Conservation (phyloP, 495 filamentous ascomycete genomes). For the Penicillium canescens region DNA sequence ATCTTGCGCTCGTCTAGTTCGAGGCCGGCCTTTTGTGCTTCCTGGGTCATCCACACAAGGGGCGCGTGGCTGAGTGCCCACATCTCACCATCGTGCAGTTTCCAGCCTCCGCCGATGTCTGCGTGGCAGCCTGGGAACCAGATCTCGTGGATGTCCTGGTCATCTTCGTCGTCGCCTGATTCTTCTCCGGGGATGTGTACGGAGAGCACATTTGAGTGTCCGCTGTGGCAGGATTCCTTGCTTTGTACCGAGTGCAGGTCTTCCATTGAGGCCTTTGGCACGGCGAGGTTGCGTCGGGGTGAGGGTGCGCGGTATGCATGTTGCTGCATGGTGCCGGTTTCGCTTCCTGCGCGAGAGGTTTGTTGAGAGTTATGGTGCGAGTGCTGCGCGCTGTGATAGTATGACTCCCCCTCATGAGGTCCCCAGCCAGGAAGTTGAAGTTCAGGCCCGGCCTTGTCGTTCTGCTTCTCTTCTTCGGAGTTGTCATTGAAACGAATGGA, state of each 20-base stretch:
- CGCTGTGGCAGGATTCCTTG: slow-evolving; percentile 20
- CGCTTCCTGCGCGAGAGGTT: slow-evolving; percentile 19
- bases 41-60: slow-evolving; percentile 81
- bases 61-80: slow-evolving; percentile 71
- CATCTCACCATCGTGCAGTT: slow-evolving; percentile 53
- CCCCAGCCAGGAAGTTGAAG: slow-evolving; percentile 17
- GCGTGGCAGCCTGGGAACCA: slow-evolving; percentile 86
- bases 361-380: slow-evolving; percentile 9
- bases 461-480: slow-evolving; percentile 8
- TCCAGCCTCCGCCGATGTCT: slow-evolving; percentile 86
- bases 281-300: slow-evolving; percentile 26
- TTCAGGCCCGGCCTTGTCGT: neutral
- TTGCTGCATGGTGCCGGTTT: neutral
- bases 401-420: slow-evolving; percentile 28
- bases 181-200: slow-evolving; percentile 48
- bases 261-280: slow-evolving; percentile 34
- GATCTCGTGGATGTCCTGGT: slow-evolving; percentile 76
- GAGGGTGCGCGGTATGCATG: slow-evolving; percentile 49
- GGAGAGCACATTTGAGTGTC: slow-evolving; percentile 37
- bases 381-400: slow-evolving; percentile 32
- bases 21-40: slow-evolving; percentile 73
- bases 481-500: slow-evolving; percentile 33
- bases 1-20: slow-evolving; percentile 70
- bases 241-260: slow-evolving; percentile 35
- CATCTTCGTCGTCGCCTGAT: slow-evolving; percentile 58